These are phyloP conservation scores for Tetraselmis chui DNA, from an alignment of 139 green algal genomes.

Conservation along the genomic window DNA sequence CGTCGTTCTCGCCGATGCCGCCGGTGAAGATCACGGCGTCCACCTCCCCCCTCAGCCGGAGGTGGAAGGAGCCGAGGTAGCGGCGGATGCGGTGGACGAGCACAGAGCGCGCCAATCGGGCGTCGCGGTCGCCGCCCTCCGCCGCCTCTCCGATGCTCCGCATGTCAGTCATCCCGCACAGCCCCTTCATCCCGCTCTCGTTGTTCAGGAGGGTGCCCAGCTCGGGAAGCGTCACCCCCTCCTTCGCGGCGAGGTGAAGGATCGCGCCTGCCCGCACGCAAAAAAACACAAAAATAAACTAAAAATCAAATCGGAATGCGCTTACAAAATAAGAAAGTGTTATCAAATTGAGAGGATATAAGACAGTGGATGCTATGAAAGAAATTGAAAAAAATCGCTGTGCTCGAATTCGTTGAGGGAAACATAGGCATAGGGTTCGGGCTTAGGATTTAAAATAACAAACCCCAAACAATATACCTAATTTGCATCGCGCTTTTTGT, in stretches of 20 bases:
- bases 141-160: constrained; percentile 37
- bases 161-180: constrained; percentile 59
- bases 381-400: no score
- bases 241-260: neutral
- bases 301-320: no score
- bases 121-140: constrained; percentile 37
- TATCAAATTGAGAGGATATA: no score
- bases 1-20: constrained; percentile 68
- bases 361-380: no score
- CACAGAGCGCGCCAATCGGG: constrained; percentile 66
- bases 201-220: neutral
- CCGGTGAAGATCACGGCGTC: constrained; percentile 85
- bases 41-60: constrained; percentile 57
- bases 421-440: no score
- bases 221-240: neutral
- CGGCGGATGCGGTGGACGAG: constrained; percentile 74
- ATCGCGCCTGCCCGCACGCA: neutral
- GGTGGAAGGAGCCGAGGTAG: constrained; percentile 79
- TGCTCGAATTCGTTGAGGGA: no score
- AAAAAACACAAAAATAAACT: no score
- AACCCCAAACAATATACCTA: no score
- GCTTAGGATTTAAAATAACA: no score
- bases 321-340: no score
- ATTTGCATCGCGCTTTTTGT: no score
- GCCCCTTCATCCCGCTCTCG: constrained; percentile 12